Evolutionary conservation across 2,329 filamentous ascomycete genomes (phyloP).

Genomic region (Colletotrichum musae): DNA sequence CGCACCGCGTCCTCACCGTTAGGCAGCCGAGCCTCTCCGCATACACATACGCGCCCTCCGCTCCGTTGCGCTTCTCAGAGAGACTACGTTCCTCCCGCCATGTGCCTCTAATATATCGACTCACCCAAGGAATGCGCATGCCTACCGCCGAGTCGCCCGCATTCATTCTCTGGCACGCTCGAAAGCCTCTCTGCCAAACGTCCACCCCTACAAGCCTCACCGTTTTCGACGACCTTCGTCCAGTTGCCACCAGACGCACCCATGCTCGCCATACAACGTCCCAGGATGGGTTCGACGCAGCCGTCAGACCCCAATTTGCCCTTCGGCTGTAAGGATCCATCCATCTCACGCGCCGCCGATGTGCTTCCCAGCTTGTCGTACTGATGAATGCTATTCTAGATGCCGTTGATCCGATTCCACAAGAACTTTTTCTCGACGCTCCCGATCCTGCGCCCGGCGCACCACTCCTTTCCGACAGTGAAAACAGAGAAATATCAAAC

Average conservation of each 20-base stretch:
- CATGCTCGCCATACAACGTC: conserved; percentile 71
- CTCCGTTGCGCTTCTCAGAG: conserved; percentile 29
- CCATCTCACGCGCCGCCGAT: conserved; percentile 27
- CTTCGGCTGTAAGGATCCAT: conserved; percentile 75
- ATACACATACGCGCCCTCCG: conserved; percentile 20
- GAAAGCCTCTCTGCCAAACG: conserved; percentile 15
- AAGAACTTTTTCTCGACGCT: conserved; percentile 65
- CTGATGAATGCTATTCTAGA: conserved; percentile 52
- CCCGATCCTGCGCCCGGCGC: conserved; percentile 76
- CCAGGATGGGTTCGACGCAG: conserved; percentile 73
- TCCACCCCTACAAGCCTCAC: conserved; percentile 23
- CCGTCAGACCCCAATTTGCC: conserved; percentile 69
- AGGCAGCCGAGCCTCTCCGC: conserved; percentile 17
- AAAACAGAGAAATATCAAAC: conserved; percentile 69
- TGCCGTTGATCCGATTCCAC: conserved; percentile 56
- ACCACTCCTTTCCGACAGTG: conserved; percentile 75
- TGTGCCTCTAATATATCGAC: conserved; percentile 37
- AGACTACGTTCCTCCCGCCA: conserved; percentile 29
- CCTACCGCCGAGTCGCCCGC: conserved; percentile 27
- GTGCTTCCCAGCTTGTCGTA: not conserved
- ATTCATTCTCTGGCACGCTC: conserved; percentile 27
- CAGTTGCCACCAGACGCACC: conserved; percentile 54
- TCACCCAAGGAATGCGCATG: conserved; percentile 39
- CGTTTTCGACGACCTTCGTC: conserved; percentile 32
- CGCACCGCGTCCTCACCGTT: conserved; percentile 19